Conservation (phyloP, 2,329 filamentous ascomycete species). For the Alternaria gaisen region DNA sequence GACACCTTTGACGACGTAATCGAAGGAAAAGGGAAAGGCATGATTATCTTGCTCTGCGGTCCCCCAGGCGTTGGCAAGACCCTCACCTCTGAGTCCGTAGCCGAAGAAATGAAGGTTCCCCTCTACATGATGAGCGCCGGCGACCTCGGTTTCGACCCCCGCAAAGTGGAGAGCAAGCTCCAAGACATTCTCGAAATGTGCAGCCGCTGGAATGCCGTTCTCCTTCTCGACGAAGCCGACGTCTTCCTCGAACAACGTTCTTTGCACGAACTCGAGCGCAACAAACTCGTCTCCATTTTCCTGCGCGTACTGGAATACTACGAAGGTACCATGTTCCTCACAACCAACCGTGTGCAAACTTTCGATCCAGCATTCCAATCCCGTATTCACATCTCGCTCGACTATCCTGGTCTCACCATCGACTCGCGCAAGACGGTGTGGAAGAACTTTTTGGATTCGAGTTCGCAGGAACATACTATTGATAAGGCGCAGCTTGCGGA, state of each 20-base stretch:
- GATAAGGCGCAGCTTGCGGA: conserved; percentile 26
- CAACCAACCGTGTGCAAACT: conserved; percentile 45
- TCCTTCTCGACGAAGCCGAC: conserved; percentile 79
- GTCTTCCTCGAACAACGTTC: conserved; percentile 61
- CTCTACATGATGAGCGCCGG: conserved; percentile 80
- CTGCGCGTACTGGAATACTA: conserved; percentile 47
- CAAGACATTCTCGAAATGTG: conserved; percentile 85
- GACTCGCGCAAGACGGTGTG: conserved; percentile 49
- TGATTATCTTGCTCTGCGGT: conserved; percentile 39
- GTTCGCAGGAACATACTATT: conserved; percentile 26
- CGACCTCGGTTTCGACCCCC: conserved; percentile 69
- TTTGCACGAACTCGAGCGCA: conserved; percentile 43
- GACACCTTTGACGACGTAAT: conserved; percentile 56
- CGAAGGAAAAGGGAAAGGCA: conserved; percentile 51
- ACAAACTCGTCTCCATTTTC: conserved; percentile 53
- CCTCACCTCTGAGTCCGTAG: conserved; percentile 33
- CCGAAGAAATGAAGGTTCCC: conserved; percentile 31
- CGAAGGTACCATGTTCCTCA: conserved; percentile 47
- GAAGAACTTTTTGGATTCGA: conserved; percentile 48
- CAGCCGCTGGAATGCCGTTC: conserved; percentile 66
- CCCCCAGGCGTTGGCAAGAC: conserved; percentile 41
- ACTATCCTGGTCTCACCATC: conserved; percentile 38
- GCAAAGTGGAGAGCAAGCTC: conserved; percentile 72
- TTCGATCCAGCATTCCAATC: conserved; percentile 46
- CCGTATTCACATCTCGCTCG: conserved; percentile 43